phyloP scores from a whole-genome alignment of 225 moss, liverwort and hornwort genomes.

The Physcomitrellopsis africana region DNA sequence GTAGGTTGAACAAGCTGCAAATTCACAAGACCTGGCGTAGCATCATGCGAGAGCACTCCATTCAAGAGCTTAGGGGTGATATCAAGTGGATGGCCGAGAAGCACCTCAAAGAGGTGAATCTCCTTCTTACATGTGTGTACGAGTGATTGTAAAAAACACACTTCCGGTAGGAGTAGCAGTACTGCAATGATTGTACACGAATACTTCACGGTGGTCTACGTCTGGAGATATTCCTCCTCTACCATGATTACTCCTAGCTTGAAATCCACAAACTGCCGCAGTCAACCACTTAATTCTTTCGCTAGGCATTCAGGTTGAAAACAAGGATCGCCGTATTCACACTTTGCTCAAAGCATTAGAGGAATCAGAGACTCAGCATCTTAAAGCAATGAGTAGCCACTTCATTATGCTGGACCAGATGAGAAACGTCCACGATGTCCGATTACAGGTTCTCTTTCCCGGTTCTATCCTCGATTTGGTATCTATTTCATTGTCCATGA shows the following conservation, averaged over 20 bases:
- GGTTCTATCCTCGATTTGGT: not conserved
- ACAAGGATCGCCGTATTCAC: slow-evolving; percentile 42
- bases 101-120: slow-evolving; percentile 44
- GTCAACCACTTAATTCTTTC: not conserved
- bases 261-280: not conserved
- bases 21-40: slow-evolving; percentile 67
- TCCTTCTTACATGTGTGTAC: not conserved
- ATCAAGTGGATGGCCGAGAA: slow-evolving; percentile 47
- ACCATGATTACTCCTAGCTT: too few relatives aligned
- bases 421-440: slow-evolving; percentile 53
- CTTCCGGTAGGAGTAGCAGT: too few relatives aligned
- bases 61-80: slow-evolving; percentile 40
- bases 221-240: too few relatives aligned
- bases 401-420: slow-evolving; percentile 57
- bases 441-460: slow-evolving; percentile 45
- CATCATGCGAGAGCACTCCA: slow-evolving; percentile 47
- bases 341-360: slow-evolving; percentile 29
- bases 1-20: slow-evolving; percentile 51
- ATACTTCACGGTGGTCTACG: too few relatives aligned
- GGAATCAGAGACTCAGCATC: slow-evolving; percentile 56
- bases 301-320: slow-evolving; percentile 27
- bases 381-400: slow-evolving; percentile 52
- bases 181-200: too few relatives aligned
- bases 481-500: not conserved
- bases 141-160: too few relatives aligned